These are phyloP conservation scores for Fusarium euwallaceae DNA, from an alignment of 2,329 filamentous ascomycete genomes.

Conservation along the genomic window DNA sequence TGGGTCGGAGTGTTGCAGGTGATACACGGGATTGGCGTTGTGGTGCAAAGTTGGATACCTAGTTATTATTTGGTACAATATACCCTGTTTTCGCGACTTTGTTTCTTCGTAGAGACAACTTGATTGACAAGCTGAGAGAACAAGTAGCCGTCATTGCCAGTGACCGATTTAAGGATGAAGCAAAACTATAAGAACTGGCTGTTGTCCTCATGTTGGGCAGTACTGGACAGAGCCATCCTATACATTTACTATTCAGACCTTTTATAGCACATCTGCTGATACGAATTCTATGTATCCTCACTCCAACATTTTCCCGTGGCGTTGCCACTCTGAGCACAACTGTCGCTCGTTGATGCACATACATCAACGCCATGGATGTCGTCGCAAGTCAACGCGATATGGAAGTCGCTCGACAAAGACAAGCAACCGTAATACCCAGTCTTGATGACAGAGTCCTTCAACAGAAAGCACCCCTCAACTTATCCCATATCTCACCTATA, in stretches of 20 bases:
- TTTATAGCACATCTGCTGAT: not conserved
- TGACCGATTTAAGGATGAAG: not conserved
- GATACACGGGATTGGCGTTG: conserved; percentile 3
- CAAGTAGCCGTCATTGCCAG: not conserved
- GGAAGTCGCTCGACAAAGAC: not conserved
- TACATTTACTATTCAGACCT: too few relatives aligned
- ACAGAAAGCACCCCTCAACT: not conserved
- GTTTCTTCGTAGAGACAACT: not conserved
- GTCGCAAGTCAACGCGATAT: not conserved
- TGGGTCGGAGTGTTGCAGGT: not conserved
- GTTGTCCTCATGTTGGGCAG: not conserved
- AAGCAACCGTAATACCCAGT: not conserved
- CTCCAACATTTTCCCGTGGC: not conserved
- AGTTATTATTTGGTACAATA: conserved; percentile 4
- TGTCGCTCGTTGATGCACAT: too few relatives aligned
- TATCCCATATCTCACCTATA: not conserved
- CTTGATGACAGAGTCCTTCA: not conserved
- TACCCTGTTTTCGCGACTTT: conserved; percentile 6
- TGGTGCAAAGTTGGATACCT: not conserved
- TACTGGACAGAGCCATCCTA: not conserved
- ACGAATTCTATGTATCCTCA: not conserved
- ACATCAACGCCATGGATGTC: too few relatives aligned
- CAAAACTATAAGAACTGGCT: not conserved
- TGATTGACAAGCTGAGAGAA: not conserved
- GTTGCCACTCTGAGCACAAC: not conserved